Evolutionary conservation across 441 rosid species (phyloP), one percentile per base, ranked within the genome.

Genomic region (Aleurites moluccanus): DNA sequence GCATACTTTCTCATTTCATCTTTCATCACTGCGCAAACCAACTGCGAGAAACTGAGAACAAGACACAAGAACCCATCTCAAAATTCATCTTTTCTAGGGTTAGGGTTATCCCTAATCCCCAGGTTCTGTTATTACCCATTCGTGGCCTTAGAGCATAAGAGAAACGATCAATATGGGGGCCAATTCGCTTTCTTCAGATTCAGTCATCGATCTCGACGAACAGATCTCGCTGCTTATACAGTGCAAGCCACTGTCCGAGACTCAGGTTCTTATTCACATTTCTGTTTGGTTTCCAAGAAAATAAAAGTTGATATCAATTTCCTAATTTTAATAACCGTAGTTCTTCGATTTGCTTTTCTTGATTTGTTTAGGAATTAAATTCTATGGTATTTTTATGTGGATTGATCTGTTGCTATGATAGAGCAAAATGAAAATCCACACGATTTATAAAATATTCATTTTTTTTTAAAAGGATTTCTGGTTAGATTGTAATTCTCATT

Each of bases 221-320:
- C 86, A 89, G 86, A 89, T 89, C 81, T 69, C 84, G 52, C 89
- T 86, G 85, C 89, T 89, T 70, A 88, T 86, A 87, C 93, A 89
- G 87, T 89, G 93, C 90, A 89, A 85, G 78, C 91, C 93, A 45
- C 80, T 89, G 45, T 86, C 91, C 2, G 91, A 89, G 53, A 87
- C 83, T 60, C 87, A 89, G 90, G 93, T 89, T 65, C 21, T 14
- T 2, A 18, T 73, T 57, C 66, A 11, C 6, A 14, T 69, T 72
- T 66, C 28, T 53, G 16, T 71, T 62, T 53, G 23, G 10, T 45
- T 67, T 57, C 30, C 47, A 49, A 33, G 30, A 49, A 33, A 15
- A 35, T 23, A n/a, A 28, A 38, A 67, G n/a, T 2, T 14, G 15
- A 40, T 6, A 20, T 49, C 20, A 8, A 28, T n/a, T 52, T 55